Base-by-base conservation (phyloP, 345 rosid genomes). In the Corymbia maculata region DNA sequence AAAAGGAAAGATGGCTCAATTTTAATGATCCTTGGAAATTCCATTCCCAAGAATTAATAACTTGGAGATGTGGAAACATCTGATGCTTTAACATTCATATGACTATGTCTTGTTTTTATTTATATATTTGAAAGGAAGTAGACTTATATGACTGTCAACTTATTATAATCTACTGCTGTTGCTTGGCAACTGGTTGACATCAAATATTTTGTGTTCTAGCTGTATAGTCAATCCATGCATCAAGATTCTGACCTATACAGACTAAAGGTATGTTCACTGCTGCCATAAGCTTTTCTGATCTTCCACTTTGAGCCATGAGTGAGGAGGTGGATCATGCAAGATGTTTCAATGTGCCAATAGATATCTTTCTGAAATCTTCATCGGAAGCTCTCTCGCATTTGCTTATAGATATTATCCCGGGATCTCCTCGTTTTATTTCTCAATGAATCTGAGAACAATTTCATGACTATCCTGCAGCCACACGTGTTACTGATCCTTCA, bases 201-300 rank as follows among this genome's bases (percentile, higher is more conserved):
- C 19, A 82, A 70, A 85, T 26, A 90, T 90, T 88, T n/a, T 17
- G 49, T 53, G 49, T 89, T 91, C 88, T 94, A 94, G 95, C 47
- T 91, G 87, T 80, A 93, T 52, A 87, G 45, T 30, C 92, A 85
- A 89, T 89, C 47, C 86, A 88, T 88, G 91, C 92, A 51, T 52
- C 89, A 87, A 88, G 86, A 82, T 17, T 93, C 93, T 57, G 66
- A 86, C 86, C 82, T 87, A 28, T 91, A 86, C 89, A 86, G 51
- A 30, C 68, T 86, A 59, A 92, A 94, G 94, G 95, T 92, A 79
- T 49, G 86, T 85, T 84, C 80, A 85, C 80, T 87, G 44, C 49
- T 91, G 85, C 80, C 85, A 4, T 26, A 36, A 70, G 7, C 80
- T 70, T 85, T 26, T 89, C 8, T 86, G 82, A 22, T 85, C 89